phyloP scores from a whole-genome alignment of 2,329 filamentous ascomycete species.

The Pseudopyricularia javanii region DNA sequence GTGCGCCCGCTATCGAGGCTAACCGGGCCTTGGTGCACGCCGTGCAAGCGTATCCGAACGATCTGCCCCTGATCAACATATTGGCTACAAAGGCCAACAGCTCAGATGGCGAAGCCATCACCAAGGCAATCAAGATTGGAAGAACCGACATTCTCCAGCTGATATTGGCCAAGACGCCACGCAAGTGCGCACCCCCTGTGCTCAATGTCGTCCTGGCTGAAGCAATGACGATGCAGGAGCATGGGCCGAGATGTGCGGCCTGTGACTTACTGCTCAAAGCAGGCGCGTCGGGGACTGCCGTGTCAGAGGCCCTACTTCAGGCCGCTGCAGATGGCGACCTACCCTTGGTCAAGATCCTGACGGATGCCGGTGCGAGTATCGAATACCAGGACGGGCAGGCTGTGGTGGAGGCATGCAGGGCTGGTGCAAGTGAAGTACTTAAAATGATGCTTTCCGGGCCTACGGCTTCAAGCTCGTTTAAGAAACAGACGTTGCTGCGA shows the following conservation, averaged over 20 bases:
- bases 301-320: conserved; percentile 36
- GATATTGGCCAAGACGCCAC: conserved; percentile 22
- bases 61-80: conserved; percentile 32
- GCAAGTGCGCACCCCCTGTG: conserved; percentile 22
- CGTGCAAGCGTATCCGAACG: conserved; percentile 32
- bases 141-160: conserved; percentile 31
- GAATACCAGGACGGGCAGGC: conserved; percentile 39
- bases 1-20: conserved; percentile 32
- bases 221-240: conserved; percentile 27
- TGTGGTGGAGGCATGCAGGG: conserved; percentile 39
- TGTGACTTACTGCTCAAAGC: conserved; percentile 31
- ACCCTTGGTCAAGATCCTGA: conserved; percentile 34
- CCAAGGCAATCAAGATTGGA: conserved; percentile 30
- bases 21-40: conserved; percentile 40
- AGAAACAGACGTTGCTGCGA: conserved; percentile 29
- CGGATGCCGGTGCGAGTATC: conserved; percentile 37
- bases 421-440: conserved; percentile 35
- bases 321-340: conserved; percentile 42
- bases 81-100: conserved; percentile 34
- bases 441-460: conserved; percentile 31
- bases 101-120: conserved; percentile 35
- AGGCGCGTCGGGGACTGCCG: conserved; percentile 29
- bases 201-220: conserved; percentile 29
- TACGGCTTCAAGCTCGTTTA: conserved; percentile 14
- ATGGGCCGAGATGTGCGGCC: conserved; percentile 25